Percentiles rank a stretch among this genome's conserved stretches.
phyloP scores from a whole-genome alignment of 768 basidiomycete species.

The Terana coerulea region DNA sequence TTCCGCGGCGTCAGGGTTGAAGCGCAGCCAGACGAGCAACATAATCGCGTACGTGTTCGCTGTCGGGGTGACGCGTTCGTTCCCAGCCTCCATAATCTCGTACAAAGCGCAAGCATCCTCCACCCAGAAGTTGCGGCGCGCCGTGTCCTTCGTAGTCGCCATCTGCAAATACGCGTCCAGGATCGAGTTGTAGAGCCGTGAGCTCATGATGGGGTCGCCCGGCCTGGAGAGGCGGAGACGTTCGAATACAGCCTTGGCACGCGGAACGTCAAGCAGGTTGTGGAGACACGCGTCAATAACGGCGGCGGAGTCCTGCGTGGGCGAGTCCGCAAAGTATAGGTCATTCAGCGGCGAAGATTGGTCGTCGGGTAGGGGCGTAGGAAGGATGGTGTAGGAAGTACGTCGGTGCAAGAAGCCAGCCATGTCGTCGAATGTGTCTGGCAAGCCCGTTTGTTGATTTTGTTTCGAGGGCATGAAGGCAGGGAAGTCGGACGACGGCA shows the following conservation, averaged over 20 bases:
- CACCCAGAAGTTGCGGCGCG: slow-evolving; percentile 51
- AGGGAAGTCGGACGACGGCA: slow-evolving; percentile 36
- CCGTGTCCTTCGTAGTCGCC: slow-evolving; percentile 44
- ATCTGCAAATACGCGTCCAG: slow-evolving; percentile 61
- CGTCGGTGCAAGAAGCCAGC: slow-evolving; percentile 47
- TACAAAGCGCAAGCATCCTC: slow-evolving; percentile 62
- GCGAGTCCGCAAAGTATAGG: slow-evolving; percentile 60
- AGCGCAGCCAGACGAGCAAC: slow-evolving; percentile 53
- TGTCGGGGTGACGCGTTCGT: slow-evolving; percentile 47
- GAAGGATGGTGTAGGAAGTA: slow-evolving; percentile 53
- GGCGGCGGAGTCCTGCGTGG: slow-evolving; percentile 64
- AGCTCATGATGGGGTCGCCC: slow-evolving; percentile 44
- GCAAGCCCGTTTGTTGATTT: neutral
- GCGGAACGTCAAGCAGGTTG: slow-evolving; percentile 68
- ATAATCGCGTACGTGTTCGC: slow-evolving; percentile 65
- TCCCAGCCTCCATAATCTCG: slow-evolving; percentile 45
- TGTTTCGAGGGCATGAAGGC: slow-evolving; percentile 29
- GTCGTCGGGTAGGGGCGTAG: slow-evolving; percentile 60
- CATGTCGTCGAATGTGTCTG: slow-evolving; percentile 37
- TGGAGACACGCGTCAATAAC: slow-evolving; percentile 84
- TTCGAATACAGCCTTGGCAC: slow-evolving; percentile 73
- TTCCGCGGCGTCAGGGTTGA: slow-evolving; percentile 29
- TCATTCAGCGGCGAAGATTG: slow-evolving; percentile 37
- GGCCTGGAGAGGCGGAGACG: slow-evolving; percentile 43
- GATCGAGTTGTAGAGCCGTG: slow-evolving; percentile 59